Base-by-base conservation (phyloP, 164 flowering plant genomes). In the Protea cynaroides region DNA sequence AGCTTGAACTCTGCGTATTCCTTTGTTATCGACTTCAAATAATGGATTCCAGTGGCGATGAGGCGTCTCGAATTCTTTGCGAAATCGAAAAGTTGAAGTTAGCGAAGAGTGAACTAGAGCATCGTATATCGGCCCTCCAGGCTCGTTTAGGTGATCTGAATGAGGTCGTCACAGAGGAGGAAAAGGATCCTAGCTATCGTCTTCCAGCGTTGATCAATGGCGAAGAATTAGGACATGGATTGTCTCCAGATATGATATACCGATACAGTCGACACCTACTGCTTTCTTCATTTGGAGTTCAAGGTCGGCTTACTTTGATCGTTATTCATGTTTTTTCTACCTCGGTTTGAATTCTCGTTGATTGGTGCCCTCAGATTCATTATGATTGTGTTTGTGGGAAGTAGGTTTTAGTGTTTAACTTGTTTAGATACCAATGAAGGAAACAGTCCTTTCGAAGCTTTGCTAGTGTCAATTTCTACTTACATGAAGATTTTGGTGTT, bases 221-320 rank as follows among this genome's bases (percentile, higher is more conserved):
- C 17, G 44, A 29, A 36, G 25, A 22, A 18, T 23, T n/a, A 38
- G 65, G 62, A 17, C 74, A 84, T 50, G 83, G 77, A 1, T 63
- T 93, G 44, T 70, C 86, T 34, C 63, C 86, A 0, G 86, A 84
- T 15, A 67, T 66, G 69, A 84, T 90, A 21, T 83, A 89, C 74
- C 69, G 96, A 65, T 90, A 93, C 83, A 90, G 97, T 67, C 92
- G 97, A 21, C 97, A 90, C 22, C 85, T 90, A 22, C 61, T 90
- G 77, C 96, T 90, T 58, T 95, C 96, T 61, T 79, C 90, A 0
- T 86, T 93, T 50, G 98, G 97, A 17, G 89, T 90, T 44, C 80
- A 83, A 78, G 95, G 95, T 84, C 56, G 7, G 52, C n/a, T 5
- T 46, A 12, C 43, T 38, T 38, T 13, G 34, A 25, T 23, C 52